phyloP scores from a whole-genome alignment of 768 basidiomycete genomes.

The Tricholoma sp. region DNA sequence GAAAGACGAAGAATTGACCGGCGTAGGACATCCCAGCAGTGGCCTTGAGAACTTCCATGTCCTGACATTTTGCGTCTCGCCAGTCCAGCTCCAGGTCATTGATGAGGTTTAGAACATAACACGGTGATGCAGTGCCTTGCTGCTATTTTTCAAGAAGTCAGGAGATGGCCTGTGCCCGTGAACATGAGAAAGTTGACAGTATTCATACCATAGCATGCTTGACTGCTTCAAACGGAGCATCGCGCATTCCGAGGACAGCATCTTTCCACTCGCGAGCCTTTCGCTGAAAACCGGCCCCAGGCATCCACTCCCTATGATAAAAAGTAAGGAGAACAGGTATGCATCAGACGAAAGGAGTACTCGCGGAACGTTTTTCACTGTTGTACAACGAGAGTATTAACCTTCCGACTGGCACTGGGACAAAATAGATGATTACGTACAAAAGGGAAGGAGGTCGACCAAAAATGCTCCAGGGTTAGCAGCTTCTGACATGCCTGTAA shows the following conservation, averaged over 20 bases:
- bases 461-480: slow-evolving; percentile 49
- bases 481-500: slow-evolving; percentile 46
- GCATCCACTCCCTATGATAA: slow-evolving; percentile 38
- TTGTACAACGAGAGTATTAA: slow-evolving; percentile 9
- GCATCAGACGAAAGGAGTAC: slow-evolving; percentile 7
- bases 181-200: neutral
- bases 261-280: slow-evolving; percentile 46
- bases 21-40: slow-evolving; percentile 36
- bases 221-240: slow-evolving; percentile 36
- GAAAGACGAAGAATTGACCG: slow-evolving; percentile 18
- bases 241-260: slow-evolving; percentile 43
- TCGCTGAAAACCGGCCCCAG: slow-evolving; percentile 45
- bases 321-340: neutral
- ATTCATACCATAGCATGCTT: slow-evolving; percentile 33
- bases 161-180: neutral
- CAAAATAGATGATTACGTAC: slow-evolving; percentile 15
- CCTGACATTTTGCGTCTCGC: slow-evolving; percentile 15
- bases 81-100: slow-evolving; percentile 16
- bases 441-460: slow-evolving; percentile 43
- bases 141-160: slow-evolving; percentile 15
- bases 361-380: slow-evolving; percentile 48
- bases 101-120: slow-evolving; percentile 30
- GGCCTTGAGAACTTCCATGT: slow-evolving; percentile 27
- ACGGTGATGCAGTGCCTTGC: slow-evolving; percentile 27
- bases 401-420: neutral